Conservation (phyloP, 306 rosid genomes). For the Prunus davidiana region DNA sequence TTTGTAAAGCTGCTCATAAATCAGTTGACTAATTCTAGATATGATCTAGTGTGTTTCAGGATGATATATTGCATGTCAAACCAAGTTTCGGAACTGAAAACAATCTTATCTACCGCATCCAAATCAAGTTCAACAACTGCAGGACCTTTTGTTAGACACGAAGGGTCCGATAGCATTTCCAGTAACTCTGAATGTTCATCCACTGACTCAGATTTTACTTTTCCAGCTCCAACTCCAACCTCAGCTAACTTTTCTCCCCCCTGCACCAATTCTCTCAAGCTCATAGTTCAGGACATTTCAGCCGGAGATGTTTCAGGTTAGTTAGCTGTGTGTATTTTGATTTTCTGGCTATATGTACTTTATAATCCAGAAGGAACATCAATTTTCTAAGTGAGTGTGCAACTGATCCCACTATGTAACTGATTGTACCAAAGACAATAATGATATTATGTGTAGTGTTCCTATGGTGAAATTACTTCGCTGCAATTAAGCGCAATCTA, state of each 20-base stretch:
- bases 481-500: neutral
- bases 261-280: constrained; percentile 37
- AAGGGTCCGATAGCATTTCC: constrained; percentile 45
- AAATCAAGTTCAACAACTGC: constrained; percentile 58
- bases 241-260: constrained; percentile 33
- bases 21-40: constrained; percentile 62
- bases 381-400: constrained; percentile 2
- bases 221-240: constrained; percentile 53
- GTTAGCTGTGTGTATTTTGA: constrained; percentile 18
- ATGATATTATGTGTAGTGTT: neutral
- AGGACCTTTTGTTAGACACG: constrained; percentile 56
- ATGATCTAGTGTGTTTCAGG: constrained; percentile 91
- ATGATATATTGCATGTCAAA: constrained; percentile 81
- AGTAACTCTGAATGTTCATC: constrained; percentile 82
- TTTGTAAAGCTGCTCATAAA: constrained; percentile 15
- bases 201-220: constrained; percentile 71
- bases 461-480: neutral
- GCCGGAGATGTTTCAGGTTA: constrained; percentile 68
- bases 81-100: constrained; percentile 85
- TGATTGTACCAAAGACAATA: constrained; percentile 10
- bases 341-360: constrained; percentile 2
- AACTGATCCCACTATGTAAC: neutral
- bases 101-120: constrained; percentile 59
- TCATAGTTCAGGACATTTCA: constrained; percentile 73
- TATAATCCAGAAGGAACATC: neutral